These are phyloP conservation scores for Cytospora schulzeri DNA, from an alignment of 2,329 filamentous ascomycete species.

Conservation along the genomic window DNA sequence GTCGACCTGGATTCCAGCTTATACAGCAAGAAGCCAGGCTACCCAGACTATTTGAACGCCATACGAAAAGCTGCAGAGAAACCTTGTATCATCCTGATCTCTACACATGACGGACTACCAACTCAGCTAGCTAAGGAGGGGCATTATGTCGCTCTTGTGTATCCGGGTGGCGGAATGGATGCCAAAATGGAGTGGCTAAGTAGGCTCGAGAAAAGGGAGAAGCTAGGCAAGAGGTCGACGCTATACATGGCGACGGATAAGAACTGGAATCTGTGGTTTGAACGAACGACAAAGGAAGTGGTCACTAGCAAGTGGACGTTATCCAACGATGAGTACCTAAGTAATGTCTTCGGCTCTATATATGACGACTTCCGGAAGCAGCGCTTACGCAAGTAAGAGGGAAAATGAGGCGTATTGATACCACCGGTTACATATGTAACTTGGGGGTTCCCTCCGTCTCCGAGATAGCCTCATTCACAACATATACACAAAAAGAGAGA, in stretches of 20 bases:
- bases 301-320: conserved; percentile 9
- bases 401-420: not conserved
- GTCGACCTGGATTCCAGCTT: conserved; percentile 23
- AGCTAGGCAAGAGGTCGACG: conserved; percentile 10
- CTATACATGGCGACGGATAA: conserved; percentile 18
- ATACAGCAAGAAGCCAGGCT: conserved; percentile 14
- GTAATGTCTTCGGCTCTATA: conserved; percentile 10
- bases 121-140: conserved; percentile 15
- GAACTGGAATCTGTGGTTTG: conserved; percentile 20
- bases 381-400: not conserved
- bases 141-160: conserved; percentile 21
- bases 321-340: conserved; percentile 12
- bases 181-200: conserved; percentile 20
- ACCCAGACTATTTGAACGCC: conserved; percentile 17
- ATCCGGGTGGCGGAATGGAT: conserved; percentile 4
- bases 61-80: conserved; percentile 19
- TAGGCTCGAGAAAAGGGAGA: conserved; percentile 20
- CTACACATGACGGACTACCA: conserved; percentile 16
- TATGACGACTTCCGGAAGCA: conserved; percentile 3
- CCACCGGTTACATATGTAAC: too few relatives aligned
- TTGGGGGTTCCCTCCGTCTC: too few relatives aligned
- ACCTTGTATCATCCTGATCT: conserved; percentile 13
- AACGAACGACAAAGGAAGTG: conserved; percentile 9
- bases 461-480: too few relatives aligned
- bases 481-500: too few relatives aligned